Evolutionary conservation across 306 rosid genomes (phyloP).

Genomic region (Medicago arabica): DNA sequence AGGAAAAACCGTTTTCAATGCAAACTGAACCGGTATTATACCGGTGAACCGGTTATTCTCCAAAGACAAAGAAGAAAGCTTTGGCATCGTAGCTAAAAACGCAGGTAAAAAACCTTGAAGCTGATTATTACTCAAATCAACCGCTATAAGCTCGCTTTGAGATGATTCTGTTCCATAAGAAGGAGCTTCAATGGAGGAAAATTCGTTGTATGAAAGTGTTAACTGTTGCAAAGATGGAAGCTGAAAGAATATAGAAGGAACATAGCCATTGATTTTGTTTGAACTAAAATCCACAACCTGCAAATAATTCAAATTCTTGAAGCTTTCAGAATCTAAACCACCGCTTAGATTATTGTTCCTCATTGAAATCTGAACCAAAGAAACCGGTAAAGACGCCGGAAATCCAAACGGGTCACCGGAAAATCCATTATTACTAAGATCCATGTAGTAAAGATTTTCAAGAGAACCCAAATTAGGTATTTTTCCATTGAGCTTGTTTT

Average conservation of each 20-base stretch:
- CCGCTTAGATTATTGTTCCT: slow-evolving; percentile 72
- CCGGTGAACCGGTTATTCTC: slow-evolving; percentile 78
- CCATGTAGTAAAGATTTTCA: slow-evolving; percentile 54
- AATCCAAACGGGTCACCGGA: slow-evolving; percentile 43
- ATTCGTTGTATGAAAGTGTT: slow-evolving; percentile 68
- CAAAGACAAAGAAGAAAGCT: slow-evolving; percentile 72
- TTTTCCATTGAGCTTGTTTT: slow-evolving; percentile 59
- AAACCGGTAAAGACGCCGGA: slow-evolving; percentile 55
- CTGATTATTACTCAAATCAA: slow-evolving; percentile 76
- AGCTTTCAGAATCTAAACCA: slow-evolving; percentile 33
- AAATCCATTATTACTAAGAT: slow-evolving; percentile 60
- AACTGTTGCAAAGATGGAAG: slow-evolving; percentile 75
- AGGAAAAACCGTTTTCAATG: slow-evolving; percentile 66
- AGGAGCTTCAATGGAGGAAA: slow-evolving; percentile 54
- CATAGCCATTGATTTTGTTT: slow-evolving; percentile 58
- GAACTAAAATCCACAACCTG: slow-evolving; percentile 74
- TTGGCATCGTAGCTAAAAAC: slow-evolving; percentile 68
- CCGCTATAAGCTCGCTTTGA: slow-evolving; percentile 59
- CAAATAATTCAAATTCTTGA: slow-evolving; percentile 45
- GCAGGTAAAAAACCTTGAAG: slow-evolving; percentile 62
- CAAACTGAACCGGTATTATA: slow-evolving; percentile 75
- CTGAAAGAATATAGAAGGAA: slow-evolving; percentile 58
- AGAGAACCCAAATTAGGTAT: slow-evolving; percentile 58
- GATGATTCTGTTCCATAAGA: background rate
- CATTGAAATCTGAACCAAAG: slow-evolving; percentile 63